These are phyloP conservation scores for Tetrahymena thermophila DNA, from an alignment of 73 alveolate species.

Conservation along the genomic window DNA sequence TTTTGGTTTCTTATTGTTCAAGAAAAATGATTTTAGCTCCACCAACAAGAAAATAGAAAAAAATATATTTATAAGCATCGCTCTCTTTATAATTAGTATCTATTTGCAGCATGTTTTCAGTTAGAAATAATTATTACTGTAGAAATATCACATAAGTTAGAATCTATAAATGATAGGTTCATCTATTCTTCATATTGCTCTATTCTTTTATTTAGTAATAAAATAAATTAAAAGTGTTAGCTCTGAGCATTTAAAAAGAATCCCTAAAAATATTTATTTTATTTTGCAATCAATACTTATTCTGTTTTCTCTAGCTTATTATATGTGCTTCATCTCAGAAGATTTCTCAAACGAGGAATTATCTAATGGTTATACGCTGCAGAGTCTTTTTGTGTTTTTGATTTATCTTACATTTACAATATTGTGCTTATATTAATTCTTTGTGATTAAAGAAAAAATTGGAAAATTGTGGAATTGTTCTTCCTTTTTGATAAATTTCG, in stretches of 20 bases:
- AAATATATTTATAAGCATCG: not conserved
- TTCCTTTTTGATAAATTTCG: not conserved
- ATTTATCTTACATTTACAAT: not conserved
- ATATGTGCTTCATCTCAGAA: not conserved
- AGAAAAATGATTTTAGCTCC: not conserved
- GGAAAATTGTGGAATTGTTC: not conserved
- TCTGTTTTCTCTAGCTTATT: not conserved
- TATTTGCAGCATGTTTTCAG: not conserved
- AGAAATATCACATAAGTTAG: not conserved
- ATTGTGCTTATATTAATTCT: not conserved
- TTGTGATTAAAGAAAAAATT: not conserved
- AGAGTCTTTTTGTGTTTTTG: not conserved
- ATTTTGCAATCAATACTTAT: not conserved
- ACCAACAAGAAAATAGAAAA: not conserved
- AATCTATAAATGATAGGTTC: not conserved
- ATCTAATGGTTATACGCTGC: not conserved
- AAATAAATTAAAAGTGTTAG: not conserved
- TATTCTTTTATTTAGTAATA: too few species aligned
- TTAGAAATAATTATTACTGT: too few species aligned
- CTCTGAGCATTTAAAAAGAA: not conserved
- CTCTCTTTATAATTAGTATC: not conserved
- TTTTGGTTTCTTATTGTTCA: too few species aligned
- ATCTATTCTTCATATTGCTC: not conserved
- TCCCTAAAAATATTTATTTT: not conserved
- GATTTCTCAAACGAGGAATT: not conserved